Conservation (phyloP, 257 asterid genomes). For the Oldenlandia corymbosa region DNA sequence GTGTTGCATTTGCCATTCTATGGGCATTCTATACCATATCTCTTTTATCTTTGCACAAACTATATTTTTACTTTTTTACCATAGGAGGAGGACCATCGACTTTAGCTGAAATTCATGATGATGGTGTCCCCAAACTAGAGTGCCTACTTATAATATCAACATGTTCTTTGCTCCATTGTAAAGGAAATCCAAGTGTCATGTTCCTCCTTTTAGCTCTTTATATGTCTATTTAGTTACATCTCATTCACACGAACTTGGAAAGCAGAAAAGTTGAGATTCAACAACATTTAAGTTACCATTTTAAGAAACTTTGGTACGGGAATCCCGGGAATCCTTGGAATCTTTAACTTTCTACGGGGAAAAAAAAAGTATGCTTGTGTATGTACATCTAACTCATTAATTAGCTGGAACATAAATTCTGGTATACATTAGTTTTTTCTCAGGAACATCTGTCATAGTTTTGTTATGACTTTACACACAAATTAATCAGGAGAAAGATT, state of each 20-base stretch:
- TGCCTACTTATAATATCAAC: constrained; percentile 15
- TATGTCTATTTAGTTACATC: constrained; percentile 4
- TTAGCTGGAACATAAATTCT: no score
- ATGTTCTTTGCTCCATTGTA: constrained; percentile 11
- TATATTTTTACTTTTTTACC: no score
- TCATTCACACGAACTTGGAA: background rate
- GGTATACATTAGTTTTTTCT: no score
- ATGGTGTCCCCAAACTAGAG: constrained; percentile 12
- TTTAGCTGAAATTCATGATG: constrained; percentile 20
- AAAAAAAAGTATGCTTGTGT: background rate
- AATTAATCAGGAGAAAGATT: no score
- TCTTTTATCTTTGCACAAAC: no score
- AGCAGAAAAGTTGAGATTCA: constrained; percentile 11
- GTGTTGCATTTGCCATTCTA: no score
- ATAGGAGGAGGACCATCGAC: no score
- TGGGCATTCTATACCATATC: no score
- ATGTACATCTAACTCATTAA: background rate
- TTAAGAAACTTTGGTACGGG: background rate
- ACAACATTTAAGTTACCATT: constrained; percentile 1
- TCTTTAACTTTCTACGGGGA: background rate
- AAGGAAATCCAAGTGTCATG: constrained; percentile 18
- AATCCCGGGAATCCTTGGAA: background rate
- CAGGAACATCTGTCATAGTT: no score
- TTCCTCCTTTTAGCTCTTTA: background rate
- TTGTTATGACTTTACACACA: no score